Base-by-base conservation (phyloP, 768 basidiomycete genomes). In the Mycena indigotica region DNA sequence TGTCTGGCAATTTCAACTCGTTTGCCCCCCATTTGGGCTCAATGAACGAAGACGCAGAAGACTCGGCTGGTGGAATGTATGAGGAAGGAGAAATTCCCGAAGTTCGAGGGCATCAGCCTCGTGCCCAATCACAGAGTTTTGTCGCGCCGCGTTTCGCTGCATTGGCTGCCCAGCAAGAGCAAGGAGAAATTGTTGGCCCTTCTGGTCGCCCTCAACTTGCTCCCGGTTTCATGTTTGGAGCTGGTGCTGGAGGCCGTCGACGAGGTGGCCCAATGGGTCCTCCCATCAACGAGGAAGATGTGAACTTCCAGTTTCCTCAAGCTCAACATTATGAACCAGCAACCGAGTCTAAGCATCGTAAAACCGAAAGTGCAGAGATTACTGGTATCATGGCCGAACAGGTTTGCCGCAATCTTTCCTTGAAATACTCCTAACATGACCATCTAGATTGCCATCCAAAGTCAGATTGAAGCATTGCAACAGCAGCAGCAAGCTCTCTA, bases 331-430 rank as follows among this genome's bases (percentile, higher is more conserved):
- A 52, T n/a, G 72, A 67, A 35, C 68, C 55, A 62, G 28, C 63
- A 19, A 70, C 70, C n/a, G 79, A 80, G 26, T 71, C 59, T 29
- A 69, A 67, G 50, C 83, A 84, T 63, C 77, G 86, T 60, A 84
- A 86, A 70, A 70, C 77, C 29, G 86, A 89, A 48, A 82, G 80
- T 53, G 87, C 86, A 51, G 93, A 96, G 69, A 85, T 95, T 55
- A 84, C 84, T 29, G 91, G 91, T 24, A 89, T 95, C 55, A 95
- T 98, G 93, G 93, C 93, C 5, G 94, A 98, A 73, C 96, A 98
- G 83, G 94, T 93, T 86, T 10, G 46, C 10, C n/a, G 30, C 25
- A 40, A 59, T 28, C 24, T 45, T n/a, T 55, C 51, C 32, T 38
- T 28, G 32, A 2, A 30, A 44, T 35, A 50, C 53, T 21, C 61